Conservation (phyloP, 768 basidiomycete genomes). For the Calocybe cyanea region DNA sequence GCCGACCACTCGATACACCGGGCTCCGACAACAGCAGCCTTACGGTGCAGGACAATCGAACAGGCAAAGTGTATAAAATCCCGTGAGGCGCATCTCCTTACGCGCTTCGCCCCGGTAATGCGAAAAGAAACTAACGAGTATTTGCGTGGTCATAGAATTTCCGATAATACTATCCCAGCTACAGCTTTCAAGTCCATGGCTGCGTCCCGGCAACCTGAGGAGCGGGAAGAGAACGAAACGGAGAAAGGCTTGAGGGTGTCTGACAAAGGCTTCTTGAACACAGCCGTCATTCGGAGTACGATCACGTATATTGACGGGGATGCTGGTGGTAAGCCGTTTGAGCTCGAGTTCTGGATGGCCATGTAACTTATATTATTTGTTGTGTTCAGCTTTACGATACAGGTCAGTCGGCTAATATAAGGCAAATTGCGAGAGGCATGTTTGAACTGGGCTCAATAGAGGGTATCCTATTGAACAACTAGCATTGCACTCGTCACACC, state of each 20-base stretch:
- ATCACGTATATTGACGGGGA: slow-evolving; percentile 94
- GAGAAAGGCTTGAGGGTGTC: slow-evolving; percentile 75
- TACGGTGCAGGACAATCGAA: slow-evolving; percentile 80
- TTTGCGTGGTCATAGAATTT: slow-evolving; percentile 47
- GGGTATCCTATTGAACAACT: slow-evolving; percentile 94
- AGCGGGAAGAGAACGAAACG: slow-evolving; percentile 79
- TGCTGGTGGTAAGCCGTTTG: slow-evolving; percentile 52
- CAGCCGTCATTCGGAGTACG: slow-evolving; percentile 71
- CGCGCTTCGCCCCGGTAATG: too few relatives aligned
- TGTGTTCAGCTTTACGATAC: slow-evolving; percentile 57
- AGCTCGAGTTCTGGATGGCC: not conserved
- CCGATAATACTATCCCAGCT: slow-evolving; percentile 75
- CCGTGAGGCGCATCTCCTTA: slow-evolving; percentile 53
- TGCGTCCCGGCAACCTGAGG: slow-evolving; percentile 51
- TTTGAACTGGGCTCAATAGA: slow-evolving; percentile 32
- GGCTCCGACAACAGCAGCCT: slow-evolving; percentile 36
- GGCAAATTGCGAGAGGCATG: not conserved
- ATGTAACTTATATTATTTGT: not conserved
- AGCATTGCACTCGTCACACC: slow-evolving; percentile 72
- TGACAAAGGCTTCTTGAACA: slow-evolving; percentile 82
- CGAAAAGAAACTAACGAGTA: not conserved
- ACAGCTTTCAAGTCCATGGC: slow-evolving; percentile 78
- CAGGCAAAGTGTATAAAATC: slow-evolving; percentile 70
- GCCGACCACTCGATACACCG: slow-evolving; percentile 10
- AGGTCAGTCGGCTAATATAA: slow-evolving; percentile 36